Conservation (phyloP, 2,329 filamentous ascomycete genomes). For the Fusarium euwallaceae region DNA sequence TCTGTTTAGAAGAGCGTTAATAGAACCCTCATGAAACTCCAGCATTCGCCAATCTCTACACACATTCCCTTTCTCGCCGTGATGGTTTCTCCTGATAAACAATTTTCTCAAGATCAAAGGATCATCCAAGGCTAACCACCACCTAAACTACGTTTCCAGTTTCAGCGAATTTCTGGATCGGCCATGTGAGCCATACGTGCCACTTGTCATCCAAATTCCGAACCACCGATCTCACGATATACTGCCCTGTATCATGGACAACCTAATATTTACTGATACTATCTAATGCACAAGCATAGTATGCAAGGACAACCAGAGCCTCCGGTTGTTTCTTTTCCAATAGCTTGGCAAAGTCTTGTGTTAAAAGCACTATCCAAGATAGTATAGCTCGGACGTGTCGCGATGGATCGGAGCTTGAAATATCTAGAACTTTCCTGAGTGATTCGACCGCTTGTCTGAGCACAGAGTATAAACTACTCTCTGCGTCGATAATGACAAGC, state of each 20-base stretch:
- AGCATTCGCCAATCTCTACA: no score
- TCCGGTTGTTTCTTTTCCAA: not conserved
- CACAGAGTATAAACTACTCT: not conserved
- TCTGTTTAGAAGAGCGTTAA: no score
- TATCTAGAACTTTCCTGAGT: not conserved
- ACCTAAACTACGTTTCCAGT: not conserved
- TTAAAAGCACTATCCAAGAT: not conserved
- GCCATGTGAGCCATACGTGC: not conserved
- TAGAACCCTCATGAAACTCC: no score
- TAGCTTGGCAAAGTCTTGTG: not conserved
- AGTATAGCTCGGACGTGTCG: not conserved
- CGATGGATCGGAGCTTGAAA: not conserved
- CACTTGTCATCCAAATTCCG: not conserved
- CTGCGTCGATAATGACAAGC: not conserved
- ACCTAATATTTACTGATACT: not conserved
- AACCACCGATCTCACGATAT: not conserved
- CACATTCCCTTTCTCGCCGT: no score
- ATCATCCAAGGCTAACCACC: not conserved
- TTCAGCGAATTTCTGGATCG: not conserved
- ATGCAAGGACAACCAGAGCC: not conserved
- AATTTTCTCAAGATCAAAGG: no score
- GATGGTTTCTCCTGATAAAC: no score
- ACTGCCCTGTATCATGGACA: not conserved
- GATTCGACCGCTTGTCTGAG: not conserved
- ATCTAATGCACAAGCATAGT: not conserved